Conservation (phyloP, 2,329 filamentous ascomycete genomes). For the Trichoderma citrinoviride region DNA sequence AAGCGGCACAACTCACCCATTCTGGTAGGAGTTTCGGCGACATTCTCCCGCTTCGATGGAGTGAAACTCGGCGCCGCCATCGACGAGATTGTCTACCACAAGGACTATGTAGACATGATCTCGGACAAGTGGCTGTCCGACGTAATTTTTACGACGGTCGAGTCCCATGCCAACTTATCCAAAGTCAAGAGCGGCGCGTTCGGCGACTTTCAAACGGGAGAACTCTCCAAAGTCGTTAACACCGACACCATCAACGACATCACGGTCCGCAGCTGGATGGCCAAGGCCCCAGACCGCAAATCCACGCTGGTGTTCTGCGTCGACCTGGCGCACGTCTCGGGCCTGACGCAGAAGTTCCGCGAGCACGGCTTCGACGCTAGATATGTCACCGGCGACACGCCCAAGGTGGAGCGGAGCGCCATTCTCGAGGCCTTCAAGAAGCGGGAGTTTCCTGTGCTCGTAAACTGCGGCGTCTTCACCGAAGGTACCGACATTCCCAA, state of each 20-base stretch:
- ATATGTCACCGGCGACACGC: conserved; percentile 82
- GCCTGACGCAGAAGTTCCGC: conserved; percentile 73
- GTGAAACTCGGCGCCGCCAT: conserved; percentile 78
- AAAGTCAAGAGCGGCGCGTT: conserved; percentile 57
- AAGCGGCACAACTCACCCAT: conserved; percentile 50
- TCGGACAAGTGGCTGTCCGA: conserved; percentile 88
- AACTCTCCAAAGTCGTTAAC: conserved; percentile 82
- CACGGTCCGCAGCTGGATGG: conserved; percentile 81
- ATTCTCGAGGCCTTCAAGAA: conserved; percentile 73
- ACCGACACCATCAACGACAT: conserved; percentile 77
- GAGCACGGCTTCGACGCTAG: conserved; percentile 75
- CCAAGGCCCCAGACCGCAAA: conserved; percentile 68
- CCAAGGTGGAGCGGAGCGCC: conserved; percentile 63
- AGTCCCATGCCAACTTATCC: conserved; percentile 76
- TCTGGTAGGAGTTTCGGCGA: conserved; percentile 87
- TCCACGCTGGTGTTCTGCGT: conserved; percentile 95
- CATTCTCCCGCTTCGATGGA: conserved; percentile 75
- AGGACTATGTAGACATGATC: conserved; percentile 67
- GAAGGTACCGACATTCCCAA: conserved; percentile 98
- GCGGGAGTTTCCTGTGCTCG: conserved; percentile 76
- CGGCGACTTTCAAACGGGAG: conserved; percentile 76
- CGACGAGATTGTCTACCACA: conserved; percentile 95
- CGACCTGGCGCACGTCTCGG: conserved; percentile 76
- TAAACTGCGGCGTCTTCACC: conserved; percentile 96
- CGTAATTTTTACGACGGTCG: conserved; percentile 91